Evolutionary conservation across 768 basidiomycete species (phyloP).

Genomic region (Neoboletus magnificus): DNA sequence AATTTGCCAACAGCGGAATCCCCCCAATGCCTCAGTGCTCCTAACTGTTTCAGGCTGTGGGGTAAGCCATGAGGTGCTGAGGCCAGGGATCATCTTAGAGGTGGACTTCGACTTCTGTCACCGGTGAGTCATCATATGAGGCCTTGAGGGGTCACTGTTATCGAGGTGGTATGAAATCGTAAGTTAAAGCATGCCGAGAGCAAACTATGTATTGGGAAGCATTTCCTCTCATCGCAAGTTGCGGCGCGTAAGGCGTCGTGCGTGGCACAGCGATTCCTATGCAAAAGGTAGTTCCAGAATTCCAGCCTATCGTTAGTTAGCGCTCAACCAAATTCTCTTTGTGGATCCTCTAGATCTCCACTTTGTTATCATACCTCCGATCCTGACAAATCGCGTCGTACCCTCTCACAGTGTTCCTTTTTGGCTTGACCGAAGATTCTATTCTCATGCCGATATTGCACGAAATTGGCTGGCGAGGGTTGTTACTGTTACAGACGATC

Average conservation of each 20-base stretch:
- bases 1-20: not conserved
- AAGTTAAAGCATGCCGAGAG: not conserved
- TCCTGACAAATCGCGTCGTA: slow-evolving; percentile 8
- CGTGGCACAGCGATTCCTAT: not conserved
- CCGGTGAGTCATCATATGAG: too few relatives aligned
- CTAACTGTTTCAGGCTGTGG: not conserved
- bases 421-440: not conserved
- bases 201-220: not conserved
- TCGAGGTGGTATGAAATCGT: not conserved
- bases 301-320: not conserved
- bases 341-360: slow-evolving; percentile 5
- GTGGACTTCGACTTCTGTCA: not conserved
- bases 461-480: not conserved
- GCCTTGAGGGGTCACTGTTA: not conserved
- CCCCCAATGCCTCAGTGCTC: too few relatives aligned
- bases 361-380: slow-evolving; percentile 10
- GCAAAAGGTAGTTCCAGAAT: not conserved
- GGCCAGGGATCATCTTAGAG: not conserved
- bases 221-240: too few relatives aligned
- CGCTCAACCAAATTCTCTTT: not conserved
- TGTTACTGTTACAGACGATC: slow-evolving; percentile 1
- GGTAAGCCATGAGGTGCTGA: not conserved
- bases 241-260: not conserved
- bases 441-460: too few relatives aligned
- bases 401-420: slow-evolving; percentile 5